Conservation (phyloP, 2,329 filamentous ascomycete species). For the Ophiostoma perfectum region DNA sequence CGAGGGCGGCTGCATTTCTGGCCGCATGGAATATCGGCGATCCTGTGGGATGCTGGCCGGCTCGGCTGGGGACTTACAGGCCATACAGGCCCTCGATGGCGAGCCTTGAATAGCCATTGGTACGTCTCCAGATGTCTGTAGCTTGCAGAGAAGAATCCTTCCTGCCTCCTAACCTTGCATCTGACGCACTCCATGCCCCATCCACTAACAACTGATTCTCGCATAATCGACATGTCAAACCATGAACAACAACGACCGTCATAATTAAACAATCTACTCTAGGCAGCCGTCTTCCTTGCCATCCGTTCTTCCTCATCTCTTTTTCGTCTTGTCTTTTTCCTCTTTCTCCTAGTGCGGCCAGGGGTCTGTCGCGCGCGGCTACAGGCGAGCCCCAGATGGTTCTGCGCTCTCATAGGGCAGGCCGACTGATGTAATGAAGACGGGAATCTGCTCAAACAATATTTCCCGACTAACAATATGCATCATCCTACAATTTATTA, state of each 20-base stretch:
- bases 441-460: background rate
- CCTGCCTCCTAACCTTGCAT: too few relatives aligned
- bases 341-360: background rate
- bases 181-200: too few relatives aligned
- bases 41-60: background rate
- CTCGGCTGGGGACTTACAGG: too few relatives aligned
- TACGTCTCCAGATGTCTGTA: too few relatives aligned
- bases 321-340: background rate
- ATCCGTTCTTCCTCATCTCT: background rate
- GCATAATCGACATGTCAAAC: background rate
- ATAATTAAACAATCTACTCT: background rate
- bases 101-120: too few relatives aligned
- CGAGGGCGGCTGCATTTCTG: background rate
- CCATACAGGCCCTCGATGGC: too few relatives aligned
- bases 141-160: too few relatives aligned
- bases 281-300: background rate
- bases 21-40: conserved; percentile 3
- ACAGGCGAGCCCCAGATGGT: conserved; percentile 4
- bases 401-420: conserved; percentile 14
- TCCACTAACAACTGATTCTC: background rate
- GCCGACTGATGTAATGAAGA: background rate
- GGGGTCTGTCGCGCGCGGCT: conserved; percentile 18
- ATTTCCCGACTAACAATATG: background rate
- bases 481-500: too few relatives aligned
- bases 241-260: background rate